Conservation (phyloP, 202 grass and related monocot species). For the Carex arenaria region DNA sequence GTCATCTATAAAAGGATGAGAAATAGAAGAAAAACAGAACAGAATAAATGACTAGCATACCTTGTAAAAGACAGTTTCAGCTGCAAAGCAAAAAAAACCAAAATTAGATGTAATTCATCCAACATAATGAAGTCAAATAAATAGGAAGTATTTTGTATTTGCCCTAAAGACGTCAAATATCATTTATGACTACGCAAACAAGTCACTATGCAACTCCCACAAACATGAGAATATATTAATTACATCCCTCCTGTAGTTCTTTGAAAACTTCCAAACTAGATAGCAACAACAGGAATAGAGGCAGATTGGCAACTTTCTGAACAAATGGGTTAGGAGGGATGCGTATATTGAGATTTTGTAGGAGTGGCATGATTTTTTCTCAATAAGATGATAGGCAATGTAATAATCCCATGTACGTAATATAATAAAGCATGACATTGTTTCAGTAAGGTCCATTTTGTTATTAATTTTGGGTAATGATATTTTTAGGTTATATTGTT, state of each 20-base stretch:
- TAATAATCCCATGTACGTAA: background rate
- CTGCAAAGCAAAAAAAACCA: constrained; percentile 39
- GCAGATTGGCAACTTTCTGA: background rate
- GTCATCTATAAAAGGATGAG: background rate
- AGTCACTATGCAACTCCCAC: background rate
- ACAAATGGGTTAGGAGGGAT: background rate
- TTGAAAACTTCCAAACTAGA: background rate
- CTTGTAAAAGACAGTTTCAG: constrained; percentile 91
- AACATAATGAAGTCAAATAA: background rate
- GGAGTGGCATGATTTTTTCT: background rate
- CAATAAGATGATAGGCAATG: background rate
- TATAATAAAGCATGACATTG: background rate
- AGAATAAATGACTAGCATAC: constrained; percentile 19
- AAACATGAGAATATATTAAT: background rate
- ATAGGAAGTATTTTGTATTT: background rate
- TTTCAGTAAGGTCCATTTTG: background rate
- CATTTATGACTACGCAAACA: background rate
- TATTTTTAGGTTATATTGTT: background rate
- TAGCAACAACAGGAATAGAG: background rate
- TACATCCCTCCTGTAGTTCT: background rate
- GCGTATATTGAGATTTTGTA: background rate
- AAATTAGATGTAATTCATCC: constrained; percentile 6
- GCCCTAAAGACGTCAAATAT: background rate
- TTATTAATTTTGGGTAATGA: background rate
- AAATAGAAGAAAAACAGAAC: constrained; percentile 22